Percentiles rank a stretch among this genome's conserved stretches.
Conservation (phyloP, 768 basidiomycete genomes). For the Infundibulicybe gibba region DNA sequence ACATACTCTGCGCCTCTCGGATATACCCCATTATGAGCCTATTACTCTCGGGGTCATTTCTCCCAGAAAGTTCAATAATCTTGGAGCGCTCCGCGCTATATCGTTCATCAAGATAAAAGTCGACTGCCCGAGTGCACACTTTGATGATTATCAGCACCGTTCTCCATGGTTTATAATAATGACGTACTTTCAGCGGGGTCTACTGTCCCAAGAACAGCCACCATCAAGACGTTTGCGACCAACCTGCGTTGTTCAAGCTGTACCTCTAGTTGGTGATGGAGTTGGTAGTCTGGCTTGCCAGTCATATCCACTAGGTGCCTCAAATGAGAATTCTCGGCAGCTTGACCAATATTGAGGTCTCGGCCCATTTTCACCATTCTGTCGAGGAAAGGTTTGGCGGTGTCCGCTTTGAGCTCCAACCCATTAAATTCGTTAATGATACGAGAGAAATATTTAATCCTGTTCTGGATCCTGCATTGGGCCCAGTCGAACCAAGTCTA, state of each 20-base stretch:
- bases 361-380: conserved; percentile 11
- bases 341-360: conserved; percentile 4
- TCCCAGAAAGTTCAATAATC: conserved; percentile 11
- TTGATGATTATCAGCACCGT: background rate
- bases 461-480: background rate
- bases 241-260: conserved; percentile 11
- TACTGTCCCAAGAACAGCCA: conserved; percentile 16
- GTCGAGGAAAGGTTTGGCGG: conserved; percentile 13
- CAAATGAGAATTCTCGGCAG: conserved; percentile 6
- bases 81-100: conserved; percentile 10
- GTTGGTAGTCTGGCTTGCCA: background rate
- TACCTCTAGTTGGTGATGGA: conserved; percentile 4
- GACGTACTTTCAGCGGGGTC: conserved; percentile 17
- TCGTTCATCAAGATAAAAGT: conserved; percentile 19
- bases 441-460: background rate
- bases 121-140: conserved; percentile 20
- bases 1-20: conserved; percentile 20
- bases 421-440: conserved; percentile 4
- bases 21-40: conserved; percentile 19
- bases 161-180: background rate
- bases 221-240: conserved; percentile 10
- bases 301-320: background rate
- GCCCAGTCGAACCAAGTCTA: background rate
- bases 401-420: conserved; percentile 4
- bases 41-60: conserved; percentile 8